Evolutionary conservation across 2,329 filamentous ascomycete genomes (phyloP), one percentile per base, ranked within the genome.

Genomic region (Hymenoscyphus scutula): DNA sequence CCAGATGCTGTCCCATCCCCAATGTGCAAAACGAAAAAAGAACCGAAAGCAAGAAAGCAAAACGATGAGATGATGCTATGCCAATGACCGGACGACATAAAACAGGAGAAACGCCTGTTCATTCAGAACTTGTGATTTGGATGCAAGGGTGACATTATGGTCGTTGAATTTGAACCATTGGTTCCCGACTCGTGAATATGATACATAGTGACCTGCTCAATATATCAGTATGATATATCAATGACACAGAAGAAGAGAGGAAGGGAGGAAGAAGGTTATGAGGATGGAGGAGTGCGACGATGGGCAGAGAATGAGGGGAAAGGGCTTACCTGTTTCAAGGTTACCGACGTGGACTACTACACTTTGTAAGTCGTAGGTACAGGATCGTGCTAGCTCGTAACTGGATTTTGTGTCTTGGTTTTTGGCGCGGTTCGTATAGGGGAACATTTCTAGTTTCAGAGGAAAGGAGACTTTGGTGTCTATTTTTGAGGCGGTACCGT

Each of bases 121-220:
- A 32, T 84, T 84, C 51, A 98, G 81, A 2, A 98, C 94, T 64
- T 97, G 91, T 5, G 89, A 90, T 73, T 95, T 89, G 55, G 86
- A 86, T 1, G 91, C 94, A 61, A 93, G 74, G 65, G 93, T 91
- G 27, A 98, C 94, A 74, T 92, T 92, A 74, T 95, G 93, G 74
- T 98, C 94, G 72, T 98, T 96, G 77, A 97, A 97, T 61, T 91
- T 87, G 75, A 97, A 96, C 94, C 94, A 98, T 83, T 90, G 85
- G 61, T 91, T 89, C 4, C 88, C 90, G 63, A 94, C 89, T 55
- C 91, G 82, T 64, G 90, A 92, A 75, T 96, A 97, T n/a, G 89
- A 91, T 62, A 93, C 87, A 72, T 96, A 97, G 74, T 97, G 92
- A 17, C 93, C 78, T 78, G 54, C 13, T 17, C 19, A 45, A 11